Percentiles rank a stretch among this genome's conserved stretches.
Conservation (phyloP, 1,284 basidiomycete genomes). For the Sporisorium iseilematis-ciliati region DNA sequence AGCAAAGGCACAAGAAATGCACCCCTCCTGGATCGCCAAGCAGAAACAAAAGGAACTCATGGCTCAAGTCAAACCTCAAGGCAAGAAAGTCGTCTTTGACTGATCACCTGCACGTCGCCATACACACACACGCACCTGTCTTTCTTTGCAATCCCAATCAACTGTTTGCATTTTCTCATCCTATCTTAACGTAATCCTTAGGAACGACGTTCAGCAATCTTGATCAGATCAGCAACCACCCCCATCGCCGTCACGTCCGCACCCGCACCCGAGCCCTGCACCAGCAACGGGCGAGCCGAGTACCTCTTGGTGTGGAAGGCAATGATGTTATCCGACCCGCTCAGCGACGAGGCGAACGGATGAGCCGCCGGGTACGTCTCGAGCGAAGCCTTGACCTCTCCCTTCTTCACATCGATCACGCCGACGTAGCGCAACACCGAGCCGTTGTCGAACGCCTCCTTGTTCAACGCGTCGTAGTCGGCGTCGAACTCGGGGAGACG, state of each 20-base stretch:
- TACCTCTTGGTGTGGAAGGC: slow-evolving; percentile 91
- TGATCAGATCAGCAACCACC: slow-evolving; percentile 80
- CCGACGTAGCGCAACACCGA: slow-evolving; percentile 93
- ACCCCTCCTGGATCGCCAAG: slow-evolving; percentile 64
- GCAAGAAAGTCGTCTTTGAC: slow-evolving; percentile 63
- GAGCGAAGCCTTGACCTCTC: slow-evolving; percentile 85
- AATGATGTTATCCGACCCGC: slow-evolving; percentile 97
- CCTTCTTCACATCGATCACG: slow-evolving; percentile 84
- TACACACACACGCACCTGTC: background rate
- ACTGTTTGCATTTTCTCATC: background rate
- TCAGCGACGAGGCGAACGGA: slow-evolving; percentile 93
- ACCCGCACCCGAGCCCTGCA: slow-evolving; percentile 95
- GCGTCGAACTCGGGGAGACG: slow-evolving; percentile 86
- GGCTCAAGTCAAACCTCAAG: slow-evolving; percentile 51
- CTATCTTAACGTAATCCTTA: background rate
- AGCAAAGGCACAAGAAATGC: slow-evolving; percentile 49
- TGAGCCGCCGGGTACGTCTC: slow-evolving; percentile 90
- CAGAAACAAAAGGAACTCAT: slow-evolving; percentile 62
- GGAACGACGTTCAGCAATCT: slow-evolving; percentile 69
- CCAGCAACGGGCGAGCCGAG: slow-evolving; percentile 79
- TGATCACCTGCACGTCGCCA: slow-evolving; percentile 16
- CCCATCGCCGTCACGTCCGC: slow-evolving; percentile 99
- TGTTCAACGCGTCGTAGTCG: slow-evolving; percentile 81
- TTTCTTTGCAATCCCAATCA: background rate
- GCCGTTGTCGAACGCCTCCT: slow-evolving; percentile 81